Conservation (phyloP, 2,329 filamentous ascomycete species). For the Simplicillium aogashimaense region DNA sequence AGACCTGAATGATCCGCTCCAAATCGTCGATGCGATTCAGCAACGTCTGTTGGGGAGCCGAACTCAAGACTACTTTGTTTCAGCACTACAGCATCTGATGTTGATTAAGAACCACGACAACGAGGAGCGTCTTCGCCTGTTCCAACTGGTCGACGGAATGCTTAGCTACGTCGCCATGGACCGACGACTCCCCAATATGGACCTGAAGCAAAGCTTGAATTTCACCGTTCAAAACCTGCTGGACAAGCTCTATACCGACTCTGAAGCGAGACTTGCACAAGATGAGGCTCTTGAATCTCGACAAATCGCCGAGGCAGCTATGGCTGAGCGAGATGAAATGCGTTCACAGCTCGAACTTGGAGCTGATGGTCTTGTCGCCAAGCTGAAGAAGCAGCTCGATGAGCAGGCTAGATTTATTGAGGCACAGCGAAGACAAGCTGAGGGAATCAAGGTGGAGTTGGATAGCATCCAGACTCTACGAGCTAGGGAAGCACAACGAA, state of each 20-base stretch:
- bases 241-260: slow-evolving; percentile 93
- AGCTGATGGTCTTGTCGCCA: slow-evolving; percentile 85
- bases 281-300: slow-evolving; percentile 87
- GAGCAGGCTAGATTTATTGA: slow-evolving; percentile 89
- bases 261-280: slow-evolving; percentile 81
- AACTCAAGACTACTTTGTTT: slow-evolving; percentile 91
- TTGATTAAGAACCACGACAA: slow-evolving; percentile 85
- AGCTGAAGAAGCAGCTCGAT: slow-evolving; percentile 86
- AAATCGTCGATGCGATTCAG: slow-evolving; percentile 92
- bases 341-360: slow-evolving; percentile 79
- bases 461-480: slow-evolving; percentile 77
- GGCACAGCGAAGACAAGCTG: slow-evolving; percentile 75
- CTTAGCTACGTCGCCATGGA: slow-evolving; percentile 99
- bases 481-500: slow-evolving; percentile 84
- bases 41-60: slow-evolving; percentile 72
- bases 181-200: slow-evolving; percentile 86
- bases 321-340: slow-evolving; percentile 95
- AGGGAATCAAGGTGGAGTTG: slow-evolving; percentile 80
- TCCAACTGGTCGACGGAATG: slow-evolving; percentile 98
- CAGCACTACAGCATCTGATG: slow-evolving; percentile 87
- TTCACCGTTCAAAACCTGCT: slow-evolving; percentile 94
- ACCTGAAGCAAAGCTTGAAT: slow-evolving; percentile 93
- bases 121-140: slow-evolving; percentile 88
- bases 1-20: slow-evolving; percentile 83
- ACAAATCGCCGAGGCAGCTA: slow-evolving; percentile 88